Conservation (phyloP, 768 basidiomycete genomes). For the Stropharia rugosoannulata region DNA sequence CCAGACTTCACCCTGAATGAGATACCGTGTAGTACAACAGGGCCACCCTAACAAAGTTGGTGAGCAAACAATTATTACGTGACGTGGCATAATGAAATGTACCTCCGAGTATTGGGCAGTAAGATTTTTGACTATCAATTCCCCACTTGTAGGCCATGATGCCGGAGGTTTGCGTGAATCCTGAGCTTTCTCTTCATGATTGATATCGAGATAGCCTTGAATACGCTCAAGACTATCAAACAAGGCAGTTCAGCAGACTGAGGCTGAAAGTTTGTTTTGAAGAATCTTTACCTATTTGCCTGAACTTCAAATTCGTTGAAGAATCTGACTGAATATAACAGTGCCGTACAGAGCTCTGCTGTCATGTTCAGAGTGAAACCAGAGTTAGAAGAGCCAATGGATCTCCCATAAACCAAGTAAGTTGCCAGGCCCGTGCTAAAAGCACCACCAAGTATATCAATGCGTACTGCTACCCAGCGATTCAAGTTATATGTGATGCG, state of each 20-base stretch:
- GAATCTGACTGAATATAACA: slow-evolving; percentile 40
- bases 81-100: background rate
- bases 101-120: slow-evolving; percentile 51
- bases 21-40: slow-evolving; percentile 10
- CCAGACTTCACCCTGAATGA: slow-evolving; percentile 12
- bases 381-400: slow-evolving; percentile 38
- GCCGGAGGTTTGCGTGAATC: slow-evolving; percentile 47
- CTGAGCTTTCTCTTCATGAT: slow-evolving; percentile 48
- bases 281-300: slow-evolving; percentile 23
- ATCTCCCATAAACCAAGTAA: slow-evolving; percentile 49
- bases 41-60: slow-evolving; percentile 2
- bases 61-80: background rate
- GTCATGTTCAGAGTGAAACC: slow-evolving; percentile 62
- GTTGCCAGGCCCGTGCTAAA: slow-evolving; percentile 34
- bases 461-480: slow-evolving; percentile 43
- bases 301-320: slow-evolving; percentile 45
- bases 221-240: slow-evolving; percentile 56
- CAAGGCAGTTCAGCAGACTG: background rate
- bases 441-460: slow-evolving; percentile 30
- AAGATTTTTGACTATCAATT: slow-evolving; percentile 50
- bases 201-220: slow-evolving; percentile 56
- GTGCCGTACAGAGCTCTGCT: slow-evolving; percentile 55
- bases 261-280: background rate
- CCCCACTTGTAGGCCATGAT: slow-evolving; percentile 62
- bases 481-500: slow-evolving; percentile 48